Evolutionary conservation across 2,329 filamentous ascomycete species (phyloP).

Genomic region (Fusarium continuum): DNA sequence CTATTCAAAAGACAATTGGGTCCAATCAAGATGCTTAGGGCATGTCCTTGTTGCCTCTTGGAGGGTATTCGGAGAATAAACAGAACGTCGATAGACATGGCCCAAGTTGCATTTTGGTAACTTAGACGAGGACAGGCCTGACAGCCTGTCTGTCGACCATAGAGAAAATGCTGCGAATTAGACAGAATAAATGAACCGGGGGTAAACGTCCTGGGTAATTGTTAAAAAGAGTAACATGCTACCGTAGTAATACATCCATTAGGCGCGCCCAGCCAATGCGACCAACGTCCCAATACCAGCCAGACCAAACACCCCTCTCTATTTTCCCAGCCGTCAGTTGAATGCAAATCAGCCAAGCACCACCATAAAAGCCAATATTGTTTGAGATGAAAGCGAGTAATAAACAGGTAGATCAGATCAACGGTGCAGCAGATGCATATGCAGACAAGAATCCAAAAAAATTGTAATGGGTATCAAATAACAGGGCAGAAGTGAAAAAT

Average conservation of each 20-base stretch:
- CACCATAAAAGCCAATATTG: constrained; percentile 4
- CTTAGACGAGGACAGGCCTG: neutral
- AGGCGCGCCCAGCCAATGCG: constrained; percentile 17
- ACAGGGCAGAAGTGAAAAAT: constrained; percentile 40
- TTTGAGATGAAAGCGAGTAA: constrained; percentile 18
- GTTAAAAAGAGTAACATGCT: constrained; percentile 9
- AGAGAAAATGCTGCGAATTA: neutral
- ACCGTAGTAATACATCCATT: constrained; percentile 23
- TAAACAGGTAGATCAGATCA: constrained; percentile 13
- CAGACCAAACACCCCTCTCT: constrained; percentile 20
- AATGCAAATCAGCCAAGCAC: constrained; percentile 24
- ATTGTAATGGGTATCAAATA: constrained; percentile 44
- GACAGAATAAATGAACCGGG: constrained; percentile 1
- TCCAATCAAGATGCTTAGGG: neutral
- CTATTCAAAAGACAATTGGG: neutral
- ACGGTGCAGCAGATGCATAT: constrained; percentile 11
- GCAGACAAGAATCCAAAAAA: constrained; percentile 23
- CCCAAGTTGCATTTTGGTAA: constrained; percentile 19
- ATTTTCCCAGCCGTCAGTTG: constrained; percentile 23
- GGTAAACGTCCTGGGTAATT: constrained; percentile 16
- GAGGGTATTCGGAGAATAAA: constrained; percentile 3
- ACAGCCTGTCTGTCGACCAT: constrained; percentile 2
- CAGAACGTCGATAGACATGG: constrained; percentile 6
- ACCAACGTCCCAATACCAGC: constrained; percentile 1
- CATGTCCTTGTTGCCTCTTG: neutral